Base-by-base conservation (phyloP, 768 basidiomycete species). In the Russula virescens region DNA sequence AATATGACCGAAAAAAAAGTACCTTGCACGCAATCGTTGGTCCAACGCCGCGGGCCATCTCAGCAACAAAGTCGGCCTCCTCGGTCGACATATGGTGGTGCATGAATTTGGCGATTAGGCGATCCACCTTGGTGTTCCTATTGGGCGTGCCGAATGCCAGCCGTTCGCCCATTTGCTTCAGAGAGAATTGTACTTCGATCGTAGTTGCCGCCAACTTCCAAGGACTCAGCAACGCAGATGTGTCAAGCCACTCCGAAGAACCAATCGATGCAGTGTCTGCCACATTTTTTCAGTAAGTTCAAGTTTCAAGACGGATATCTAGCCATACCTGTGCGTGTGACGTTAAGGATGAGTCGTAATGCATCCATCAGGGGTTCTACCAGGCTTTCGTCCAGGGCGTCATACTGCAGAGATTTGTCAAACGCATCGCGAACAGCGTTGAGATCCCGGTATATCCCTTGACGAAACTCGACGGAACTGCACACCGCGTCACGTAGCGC, bases 151-250 rank as follows among this genome's bases (percentile, higher is more conserved):
- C 84, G 43, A 82, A 80, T n/a, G 77, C 74, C 35, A 92, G 78
- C 13, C 84, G 83, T 53, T 86, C 81, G 19, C 85, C 87, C 68
- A 92, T 75, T 67, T 89, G 88, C 69, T 87, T 83, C 57, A 92
- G 77, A 47, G 85, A 83, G 43, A 92, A 80, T 61, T 90, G 87
- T 64, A 91, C 80, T 67, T 90, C 86, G 58, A 91, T 87, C 6
- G 87, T 85, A 0, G 91, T 91, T 3, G 88, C 88, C 11, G 88
- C 83, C 26, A 92, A 81, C 69, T 88, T 89, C 89, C 91, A 93
- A 0, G 89, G 91, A 63, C 88, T 91, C 31, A 92, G 75, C 35
- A 88, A 75, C 11, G 83, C 84, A 0, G 83, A 84, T 13, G 86
- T 80, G 64, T 81, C 78, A 21, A 83, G 81, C 80, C 83, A 85